Evolutionary conservation across 2,329 filamentous ascomycete species (phyloP).

Genomic region (Leptographium wingfieldii): DNA sequence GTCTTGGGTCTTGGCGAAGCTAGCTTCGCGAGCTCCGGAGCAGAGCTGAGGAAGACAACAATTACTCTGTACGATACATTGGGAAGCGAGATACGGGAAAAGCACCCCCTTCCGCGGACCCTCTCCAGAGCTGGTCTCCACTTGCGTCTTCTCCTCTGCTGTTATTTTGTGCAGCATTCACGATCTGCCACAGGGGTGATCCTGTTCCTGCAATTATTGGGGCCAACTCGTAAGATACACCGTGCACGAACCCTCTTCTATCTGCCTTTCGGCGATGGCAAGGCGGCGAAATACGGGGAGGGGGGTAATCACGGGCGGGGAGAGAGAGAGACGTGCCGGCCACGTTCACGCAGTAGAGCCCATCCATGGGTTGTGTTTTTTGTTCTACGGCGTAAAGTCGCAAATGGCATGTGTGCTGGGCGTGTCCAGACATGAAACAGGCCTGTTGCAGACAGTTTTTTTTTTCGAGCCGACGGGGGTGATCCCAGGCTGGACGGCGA

Average conservation of each 20-base stretch:
- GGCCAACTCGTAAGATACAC: neutral
- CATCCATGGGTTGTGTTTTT: neutral
- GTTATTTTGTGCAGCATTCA: neutral
- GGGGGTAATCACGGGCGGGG: neutral
- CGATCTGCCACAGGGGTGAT: neutral
- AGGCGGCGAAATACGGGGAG: neutral
- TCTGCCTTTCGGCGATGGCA: neutral
- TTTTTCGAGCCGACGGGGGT: neutral
- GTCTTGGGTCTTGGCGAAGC: neutral
- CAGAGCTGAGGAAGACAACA: neutral
- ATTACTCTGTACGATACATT: too few relatives aligned
- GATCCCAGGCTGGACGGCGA: too few relatives aligned
- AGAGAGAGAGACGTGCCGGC: too few relatives aligned
- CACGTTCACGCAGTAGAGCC: too few relatives aligned
- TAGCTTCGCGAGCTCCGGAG: neutral
- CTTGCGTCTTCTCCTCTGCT: neutral
- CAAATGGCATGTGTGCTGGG: neutral
- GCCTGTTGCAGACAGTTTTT: neutral
- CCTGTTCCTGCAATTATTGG: neutral
- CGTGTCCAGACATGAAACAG: neutral
- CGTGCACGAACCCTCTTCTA: neutral
- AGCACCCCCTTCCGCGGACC: neutral
- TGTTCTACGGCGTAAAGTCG: neutral
- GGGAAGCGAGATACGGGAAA: neutral
- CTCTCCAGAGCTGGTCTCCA: neutral